Evolutionary conservation across 2,329 filamentous ascomycete species (phyloP).

Genomic region (Xylaria sp.): DNA sequence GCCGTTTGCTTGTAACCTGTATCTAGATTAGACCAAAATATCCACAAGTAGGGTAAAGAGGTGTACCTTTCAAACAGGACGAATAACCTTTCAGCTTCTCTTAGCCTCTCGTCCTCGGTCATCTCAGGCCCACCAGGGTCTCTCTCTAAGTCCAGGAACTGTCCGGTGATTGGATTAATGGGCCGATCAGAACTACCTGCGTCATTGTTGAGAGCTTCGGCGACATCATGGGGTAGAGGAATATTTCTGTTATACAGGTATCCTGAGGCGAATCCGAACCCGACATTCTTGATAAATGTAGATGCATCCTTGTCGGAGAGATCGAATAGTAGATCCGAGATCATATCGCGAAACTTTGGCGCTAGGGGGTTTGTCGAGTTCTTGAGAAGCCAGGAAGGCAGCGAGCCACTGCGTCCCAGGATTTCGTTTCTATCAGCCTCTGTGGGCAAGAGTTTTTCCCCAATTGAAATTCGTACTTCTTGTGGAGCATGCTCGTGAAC

Average conservation of each 20-base stretch:
- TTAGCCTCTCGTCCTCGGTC: constrained; percentile 91
- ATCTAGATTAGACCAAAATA: constrained; percentile 36
- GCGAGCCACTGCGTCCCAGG: constrained; percentile 77
- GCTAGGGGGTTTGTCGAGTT: constrained; percentile 79
- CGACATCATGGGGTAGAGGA: constrained; percentile 74
- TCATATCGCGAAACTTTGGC: constrained; percentile 76
- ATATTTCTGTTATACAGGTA: constrained; percentile 89
- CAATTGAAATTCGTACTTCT: constrained; percentile 70
- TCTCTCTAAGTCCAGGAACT: constrained; percentile 77
- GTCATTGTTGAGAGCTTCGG: constrained; percentile 60
- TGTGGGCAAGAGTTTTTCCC: constrained; percentile 76
- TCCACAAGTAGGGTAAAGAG: background rate
- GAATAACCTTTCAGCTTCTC: constrained; percentile 89
- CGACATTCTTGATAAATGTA: constrained; percentile 89
- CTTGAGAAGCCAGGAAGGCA: constrained; percentile 80
- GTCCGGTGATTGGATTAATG: constrained; percentile 89
- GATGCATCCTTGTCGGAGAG: constrained; percentile 83
- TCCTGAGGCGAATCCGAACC: constrained; percentile 92
- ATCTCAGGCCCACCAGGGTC: constrained; percentile 73
- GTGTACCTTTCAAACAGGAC: constrained; percentile 87
- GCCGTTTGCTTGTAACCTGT: constrained; percentile 56
- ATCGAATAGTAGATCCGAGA: constrained; percentile 86
- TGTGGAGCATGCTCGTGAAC: constrained; percentile 77
- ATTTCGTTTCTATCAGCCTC: constrained; percentile 80
- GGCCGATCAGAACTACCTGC: constrained; percentile 51